These are phyloP conservation scores for Phytophthora sp. DNA, from an alignment of 352 stramenopile species.

Conservation along the genomic window DNA sequence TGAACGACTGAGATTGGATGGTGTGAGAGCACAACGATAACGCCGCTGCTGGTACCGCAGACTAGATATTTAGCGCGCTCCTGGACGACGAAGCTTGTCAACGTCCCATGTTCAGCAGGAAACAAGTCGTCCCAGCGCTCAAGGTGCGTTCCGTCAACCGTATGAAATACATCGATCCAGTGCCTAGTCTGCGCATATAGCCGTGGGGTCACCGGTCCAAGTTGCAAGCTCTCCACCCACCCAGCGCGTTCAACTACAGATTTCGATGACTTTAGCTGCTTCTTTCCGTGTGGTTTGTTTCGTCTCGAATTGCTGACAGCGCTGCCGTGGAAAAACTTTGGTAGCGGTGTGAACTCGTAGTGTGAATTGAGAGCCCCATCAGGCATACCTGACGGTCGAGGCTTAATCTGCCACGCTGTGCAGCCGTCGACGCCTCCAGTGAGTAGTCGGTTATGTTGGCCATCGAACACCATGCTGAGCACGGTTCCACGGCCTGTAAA, in stretches of 20 bases:
- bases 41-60: slow-evolving; percentile 61
- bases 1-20: slow-evolving; percentile 63
- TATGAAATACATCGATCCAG: slow-evolving; percentile 63
- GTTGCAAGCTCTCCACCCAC: slow-evolving; percentile 64
- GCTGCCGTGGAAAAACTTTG: slow-evolving; percentile 49
- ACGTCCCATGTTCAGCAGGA: slow-evolving; percentile 53
- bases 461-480: slow-evolving; percentile 62
- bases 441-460: slow-evolving; percentile 53
- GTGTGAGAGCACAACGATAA: slow-evolving; percentile 61
- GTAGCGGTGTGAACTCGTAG: slow-evolving; percentile 60
- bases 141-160: slow-evolving; percentile 46
- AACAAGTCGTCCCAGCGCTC: slow-evolving; percentile 66
- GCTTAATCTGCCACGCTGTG: slow-evolving; percentile 65
- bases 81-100: slow-evolving; percentile 71
- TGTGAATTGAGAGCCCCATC: slow-evolving; percentile 57
- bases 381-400: slow-evolving; percentile 25
- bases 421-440: slow-evolving; percentile 71
- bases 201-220: slow-evolving; percentile 42
- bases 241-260: slow-evolving; percentile 5
- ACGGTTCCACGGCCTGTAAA: slow-evolving; percentile 57
- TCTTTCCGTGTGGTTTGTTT: slow-evolving; percentile 12
- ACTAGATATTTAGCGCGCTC: slow-evolving; percentile 74
- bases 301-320: neutral
- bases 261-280: slow-evolving; percentile 19
- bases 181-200: slow-evolving; percentile 60